Base-by-base conservation (phyloP, 176 grass and related monocot species). In the Cenchrus purpureus region DNA sequence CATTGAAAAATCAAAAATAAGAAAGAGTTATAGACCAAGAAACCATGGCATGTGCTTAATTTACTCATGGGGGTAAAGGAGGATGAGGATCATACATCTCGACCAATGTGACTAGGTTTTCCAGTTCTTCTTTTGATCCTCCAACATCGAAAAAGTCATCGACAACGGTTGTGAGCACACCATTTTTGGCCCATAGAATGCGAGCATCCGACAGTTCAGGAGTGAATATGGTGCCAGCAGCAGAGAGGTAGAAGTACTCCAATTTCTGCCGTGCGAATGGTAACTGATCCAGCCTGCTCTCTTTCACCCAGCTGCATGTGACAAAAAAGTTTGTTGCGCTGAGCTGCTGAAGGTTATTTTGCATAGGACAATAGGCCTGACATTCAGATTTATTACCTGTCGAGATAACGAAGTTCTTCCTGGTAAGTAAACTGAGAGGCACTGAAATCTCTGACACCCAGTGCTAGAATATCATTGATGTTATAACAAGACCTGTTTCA, bases 121-220 rank as follows among this genome's bases (percentile, higher is more conserved):
- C 61, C 17, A 91, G 48, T 73, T 97, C 95, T 80, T 95, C 90
- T 66, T 56, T 82, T 40, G 95, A 97, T 82, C 95, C 92, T 56
- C 82, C 89, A 60, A 91, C 45, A 50, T 97, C 95, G 46, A 97
- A 97, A 78, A 97, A 93, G 73, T 97, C 95, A 13, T 97, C 92
- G 20, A 91, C 82, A 1, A 93, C 16, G 13, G 89, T 93, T 17
- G 91, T 88, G 22, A 97, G 91, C 11, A 93, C 91, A 29, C 58
- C 79, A 86, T 93, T 95, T 88, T 90, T 86, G 3, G 91, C 59
- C 91, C 88, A 97, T 20, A 77, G 83, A 20, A 90, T 90, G 65
- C 90, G 89, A 43, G 89, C 92, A 72, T 93, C 84, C 17, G 84
- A 87, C 4, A 91, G 50, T 71, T 97, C 82, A 63, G 84, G 87